Percentiles rank a stretch among this genome's conserved stretches.
Evolutionary conservation across 192 early-diverging fungal genomes (phyloP).

Genomic region (Backusella sp.): DNA sequence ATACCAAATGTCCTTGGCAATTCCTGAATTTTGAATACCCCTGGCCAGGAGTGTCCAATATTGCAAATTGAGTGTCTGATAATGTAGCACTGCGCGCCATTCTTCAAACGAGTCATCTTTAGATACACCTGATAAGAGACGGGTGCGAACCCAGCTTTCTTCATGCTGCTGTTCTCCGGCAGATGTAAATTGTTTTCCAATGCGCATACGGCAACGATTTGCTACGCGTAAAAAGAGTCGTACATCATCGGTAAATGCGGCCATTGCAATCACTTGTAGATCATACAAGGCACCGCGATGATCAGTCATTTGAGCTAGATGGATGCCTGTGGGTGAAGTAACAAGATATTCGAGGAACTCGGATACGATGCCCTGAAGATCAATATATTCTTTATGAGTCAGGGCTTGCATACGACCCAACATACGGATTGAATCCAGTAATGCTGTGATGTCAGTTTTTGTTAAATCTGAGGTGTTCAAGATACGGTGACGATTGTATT

Average conservation of each 20-base stretch:
- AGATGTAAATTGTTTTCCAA: conserved; percentile 52
- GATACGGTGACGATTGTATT: conserved; percentile 24
- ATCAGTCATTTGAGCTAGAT: conserved; percentile 51
- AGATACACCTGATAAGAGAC: neutral
- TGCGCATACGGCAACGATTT: conserved; percentile 58
- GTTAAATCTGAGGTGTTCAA: conserved; percentile 41
- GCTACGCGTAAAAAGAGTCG: conserved; percentile 51
- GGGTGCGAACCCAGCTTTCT: neutral
- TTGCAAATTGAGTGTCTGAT: conserved; percentile 51
- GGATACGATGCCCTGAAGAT: conserved; percentile 47
- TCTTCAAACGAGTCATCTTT: neutral
- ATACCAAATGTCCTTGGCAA: conserved; percentile 55
- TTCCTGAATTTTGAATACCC: conserved; percentile 47
- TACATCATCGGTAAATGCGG: conserved; percentile 56
- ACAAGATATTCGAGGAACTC: conserved; percentile 52
- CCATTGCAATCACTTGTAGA: conserved; percentile 49
- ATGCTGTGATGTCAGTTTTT: conserved; percentile 45
- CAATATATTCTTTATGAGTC: conserved; percentile 58
- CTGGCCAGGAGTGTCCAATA: conserved; percentile 58
- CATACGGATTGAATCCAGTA: conserved; percentile 54
- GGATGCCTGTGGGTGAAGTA: conserved; percentile 49
- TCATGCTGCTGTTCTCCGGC: conserved; percentile 30
- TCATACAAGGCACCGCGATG: conserved; percentile 56
- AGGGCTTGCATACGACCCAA: conserved; percentile 46
- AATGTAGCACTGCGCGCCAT: conserved; percentile 27